phyloP scores from a whole-genome alignment of 2,329 filamentous ascomycete species.

The Penicillium freii region DNA sequence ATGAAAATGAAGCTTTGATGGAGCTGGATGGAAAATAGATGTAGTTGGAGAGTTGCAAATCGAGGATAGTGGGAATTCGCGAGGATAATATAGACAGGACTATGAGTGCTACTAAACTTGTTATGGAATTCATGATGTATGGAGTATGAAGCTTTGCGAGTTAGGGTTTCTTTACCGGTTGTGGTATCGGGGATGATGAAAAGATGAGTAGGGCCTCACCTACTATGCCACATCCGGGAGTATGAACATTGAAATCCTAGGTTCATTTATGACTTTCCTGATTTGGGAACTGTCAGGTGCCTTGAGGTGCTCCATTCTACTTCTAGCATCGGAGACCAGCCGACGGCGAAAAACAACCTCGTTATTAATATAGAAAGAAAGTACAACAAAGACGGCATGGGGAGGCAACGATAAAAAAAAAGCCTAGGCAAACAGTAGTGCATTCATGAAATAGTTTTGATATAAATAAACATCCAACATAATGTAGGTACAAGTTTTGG shows the following conservation, averaged over 20 bases:
- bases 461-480: slow-evolving; percentile 4
- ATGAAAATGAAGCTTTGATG: not conserved
- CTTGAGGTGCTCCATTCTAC: not conserved
- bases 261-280: not conserved
- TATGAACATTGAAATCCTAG: not conserved
- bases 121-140: not conserved
- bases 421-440: not conserved
- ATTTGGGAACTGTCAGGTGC: not conserved
- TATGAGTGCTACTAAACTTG: not conserved
- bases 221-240: not conserved
- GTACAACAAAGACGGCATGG: not conserved
- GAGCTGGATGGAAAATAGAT: not conserved
- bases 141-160: not conserved
- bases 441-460: not conserved
- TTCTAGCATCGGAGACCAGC: not conserved
- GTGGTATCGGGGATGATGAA: not conserved
- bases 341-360: not conserved
- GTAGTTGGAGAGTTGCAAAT: not conserved
- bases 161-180: not conserved
- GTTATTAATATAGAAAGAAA: not conserved
- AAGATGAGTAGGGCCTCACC: not conserved
- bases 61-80: not conserved
- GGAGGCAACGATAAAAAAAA: not conserved
- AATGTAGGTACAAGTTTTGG: slow-evolving; percentile 16
- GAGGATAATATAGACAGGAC: not conserved